Evolutionary conservation across 257 asterid species (phyloP).

Genomic region (Eucommia ulmoides): DNA sequence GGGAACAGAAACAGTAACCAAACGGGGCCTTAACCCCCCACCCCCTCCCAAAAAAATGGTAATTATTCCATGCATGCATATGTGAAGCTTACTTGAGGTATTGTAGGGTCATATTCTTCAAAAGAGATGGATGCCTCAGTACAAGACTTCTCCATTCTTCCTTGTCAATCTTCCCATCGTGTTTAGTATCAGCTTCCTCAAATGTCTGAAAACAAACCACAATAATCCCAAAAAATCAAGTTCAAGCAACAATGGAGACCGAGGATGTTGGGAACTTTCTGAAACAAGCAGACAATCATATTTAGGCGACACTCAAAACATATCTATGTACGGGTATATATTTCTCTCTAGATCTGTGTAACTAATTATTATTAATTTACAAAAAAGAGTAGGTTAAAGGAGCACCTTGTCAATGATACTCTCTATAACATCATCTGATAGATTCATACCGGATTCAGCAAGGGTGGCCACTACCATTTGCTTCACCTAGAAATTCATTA

Average conservation of each 20-base stretch:
- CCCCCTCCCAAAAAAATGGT: too few species aligned
- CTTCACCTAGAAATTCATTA: conserved; percentile 46
- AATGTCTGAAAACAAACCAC: conserved; percentile 46
- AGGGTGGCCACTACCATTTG: conserved; percentile 99
- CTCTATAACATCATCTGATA: conserved; percentile 90
- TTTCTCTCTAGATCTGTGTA: background rate
- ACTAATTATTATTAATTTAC: background rate
- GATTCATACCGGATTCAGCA: conserved; percentile 98
- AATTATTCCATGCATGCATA: conserved; percentile 3
- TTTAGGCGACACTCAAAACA: background rate
- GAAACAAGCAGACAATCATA: background rate
- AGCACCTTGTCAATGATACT: conserved; percentile 93
- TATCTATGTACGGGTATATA: too few species aligned
- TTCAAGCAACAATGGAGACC: too few species aligned
- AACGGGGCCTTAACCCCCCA: too few species aligned
- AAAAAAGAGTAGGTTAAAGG: background rate
- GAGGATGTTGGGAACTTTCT: too few species aligned
- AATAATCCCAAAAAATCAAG: background rate
- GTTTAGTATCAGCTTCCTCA: conserved; percentile 96
- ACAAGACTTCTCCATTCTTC: conserved; percentile 95
- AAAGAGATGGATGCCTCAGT: conserved; percentile 80
- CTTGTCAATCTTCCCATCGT: conserved; percentile 86
- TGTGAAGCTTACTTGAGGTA: conserved; percentile 69
- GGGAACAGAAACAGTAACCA: too few species aligned
- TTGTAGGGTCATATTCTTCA: conserved; percentile 92